phyloP scores from a whole-genome alignment of 805 yeast genomes.

The Saccharomyces eubayanus region DNA sequence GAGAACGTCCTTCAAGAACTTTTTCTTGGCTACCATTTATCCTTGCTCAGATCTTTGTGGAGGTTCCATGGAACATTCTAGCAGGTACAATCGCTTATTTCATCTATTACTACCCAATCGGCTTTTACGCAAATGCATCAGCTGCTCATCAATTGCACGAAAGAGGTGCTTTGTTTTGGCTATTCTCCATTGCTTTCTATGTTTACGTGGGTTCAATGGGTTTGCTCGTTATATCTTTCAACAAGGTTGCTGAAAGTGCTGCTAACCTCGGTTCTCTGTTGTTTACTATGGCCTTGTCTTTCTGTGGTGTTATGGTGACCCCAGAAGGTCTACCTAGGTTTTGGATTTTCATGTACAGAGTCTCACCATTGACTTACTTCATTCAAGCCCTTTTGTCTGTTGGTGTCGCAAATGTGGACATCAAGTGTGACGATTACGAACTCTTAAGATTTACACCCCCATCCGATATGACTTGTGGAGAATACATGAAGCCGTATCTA shows the following conservation, averaged over 20 bases:
- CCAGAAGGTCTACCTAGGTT: constrained; percentile 57
- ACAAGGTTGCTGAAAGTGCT: constrained; percentile 53
- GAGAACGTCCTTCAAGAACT: constrained; percentile 68
- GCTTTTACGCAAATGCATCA: constrained; percentile 57
- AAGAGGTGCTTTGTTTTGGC: constrained; percentile 52
- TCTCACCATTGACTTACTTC: constrained; percentile 65
- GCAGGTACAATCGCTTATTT: constrained; percentile 56
- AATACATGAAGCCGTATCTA: constrained; percentile 39
- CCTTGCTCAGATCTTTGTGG: constrained; percentile 54
- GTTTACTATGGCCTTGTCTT: constrained; percentile 56
- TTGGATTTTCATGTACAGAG: constrained; percentile 75
- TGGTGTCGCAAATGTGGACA: constrained; percentile 45
- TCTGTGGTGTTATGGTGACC: constrained; percentile 74
- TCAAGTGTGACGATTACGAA: constrained; percentile 44
- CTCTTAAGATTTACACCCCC: constrained; percentile 45
- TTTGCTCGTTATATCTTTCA: constrained; percentile 50
- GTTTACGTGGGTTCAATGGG: constrained; percentile 53
- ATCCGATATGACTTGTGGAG: constrained; percentile 48
- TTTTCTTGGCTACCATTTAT: constrained; percentile 61
- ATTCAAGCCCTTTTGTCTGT: constrained; percentile 46
- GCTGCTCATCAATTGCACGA: constrained; percentile 39
- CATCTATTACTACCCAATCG: constrained; percentile 66
- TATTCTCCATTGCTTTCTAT: constrained; percentile 39
- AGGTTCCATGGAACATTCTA: constrained; percentile 54
- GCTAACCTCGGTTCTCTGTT: constrained; percentile 51